These are phyloP conservation scores for Naegleria lovaniensis DNA, from an alignment of 208 protist genomes.

Conservation along the genomic window DNA sequence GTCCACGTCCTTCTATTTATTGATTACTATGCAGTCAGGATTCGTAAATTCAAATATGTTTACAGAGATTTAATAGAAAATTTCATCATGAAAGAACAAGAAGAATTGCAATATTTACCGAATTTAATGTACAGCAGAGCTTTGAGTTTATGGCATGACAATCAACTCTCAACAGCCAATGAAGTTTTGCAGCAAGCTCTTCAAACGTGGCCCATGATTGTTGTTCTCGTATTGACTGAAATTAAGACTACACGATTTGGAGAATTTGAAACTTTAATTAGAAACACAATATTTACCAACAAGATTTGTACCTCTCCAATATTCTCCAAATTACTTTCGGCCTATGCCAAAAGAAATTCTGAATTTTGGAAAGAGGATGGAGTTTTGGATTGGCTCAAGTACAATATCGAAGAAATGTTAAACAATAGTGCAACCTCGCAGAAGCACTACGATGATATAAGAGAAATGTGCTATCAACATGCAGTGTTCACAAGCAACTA, in stretches of 20 bases:
- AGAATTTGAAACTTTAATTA: background rate
- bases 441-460: background rate
- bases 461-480: background rate
- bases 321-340: background rate
- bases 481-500: background rate
- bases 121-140: constrained; percentile 16
- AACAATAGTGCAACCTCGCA: background rate
- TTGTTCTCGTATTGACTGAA: background rate
- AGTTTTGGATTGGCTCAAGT: background rate
- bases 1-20: background rate
- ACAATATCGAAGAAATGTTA: background rate
- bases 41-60: background rate
- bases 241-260: background rate
- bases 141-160: background rate
- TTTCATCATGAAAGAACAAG: background rate
- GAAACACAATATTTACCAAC: constrained; percentile 6
- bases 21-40: background rate
- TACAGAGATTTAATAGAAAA: background rate
- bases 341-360: background rate
- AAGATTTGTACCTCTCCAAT: background rate
- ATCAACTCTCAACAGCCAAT: background rate
- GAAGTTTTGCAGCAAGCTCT: background rate
- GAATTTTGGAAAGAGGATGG: background rate
- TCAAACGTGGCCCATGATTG: background rate
- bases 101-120: background rate